These are phyloP conservation scores for Tolypocladium tundrense DNA, from an alignment of 2,329 filamentous ascomycete genomes.

Conservation along the genomic window DNA sequence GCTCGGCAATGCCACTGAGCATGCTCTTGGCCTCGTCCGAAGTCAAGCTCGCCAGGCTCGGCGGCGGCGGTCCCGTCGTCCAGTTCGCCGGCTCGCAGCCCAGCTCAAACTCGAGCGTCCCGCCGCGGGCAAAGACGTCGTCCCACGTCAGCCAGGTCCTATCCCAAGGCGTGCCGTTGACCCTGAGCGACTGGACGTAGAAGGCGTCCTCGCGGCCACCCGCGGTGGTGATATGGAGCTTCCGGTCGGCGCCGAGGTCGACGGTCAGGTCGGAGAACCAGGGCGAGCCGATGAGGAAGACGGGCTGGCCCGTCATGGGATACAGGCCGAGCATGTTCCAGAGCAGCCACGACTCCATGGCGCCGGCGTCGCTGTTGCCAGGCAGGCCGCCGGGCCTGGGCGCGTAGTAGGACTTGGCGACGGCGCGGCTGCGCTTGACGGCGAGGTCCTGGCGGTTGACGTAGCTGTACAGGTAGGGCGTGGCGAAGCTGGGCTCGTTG, in stretches of 20 bases:
- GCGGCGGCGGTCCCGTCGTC: constrained; percentile 49
- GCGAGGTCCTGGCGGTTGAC: constrained; percentile 51
- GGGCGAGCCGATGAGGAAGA: constrained; percentile 54
- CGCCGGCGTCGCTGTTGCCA: constrained; percentile 61
- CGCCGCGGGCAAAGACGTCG: constrained; percentile 55
- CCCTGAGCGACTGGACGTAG: constrained; percentile 55
- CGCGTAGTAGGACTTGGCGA: constrained; percentile 51
- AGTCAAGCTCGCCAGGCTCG: constrained; percentile 40
- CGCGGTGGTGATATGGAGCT: constrained; percentile 41
- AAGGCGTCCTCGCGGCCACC: constrained; percentile 37
- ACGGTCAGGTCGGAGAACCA: constrained; percentile 53
- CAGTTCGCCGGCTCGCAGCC: constrained; percentile 41
- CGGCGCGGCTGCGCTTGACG: constrained; percentile 45
- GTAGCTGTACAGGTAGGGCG: constrained; percentile 61
- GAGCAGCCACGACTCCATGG: constrained; percentile 61
- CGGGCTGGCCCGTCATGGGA: constrained; percentile 57
- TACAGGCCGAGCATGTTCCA: constrained; percentile 63
- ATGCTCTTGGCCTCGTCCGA: constrained; percentile 5
- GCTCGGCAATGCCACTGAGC: constrained; percentile 1
- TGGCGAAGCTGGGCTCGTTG: constrained; percentile 58
- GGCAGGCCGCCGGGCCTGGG: constrained; percentile 47
- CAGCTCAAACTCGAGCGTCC: constrained; percentile 54
- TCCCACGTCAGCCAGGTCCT: constrained; percentile 57
- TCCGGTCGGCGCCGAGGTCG: constrained; percentile 42
- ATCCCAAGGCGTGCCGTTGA: constrained; percentile 54